phyloP scores from a whole-genome alignment of 208 protist genomes.

The Crithidia acanthocephali region DNA sequence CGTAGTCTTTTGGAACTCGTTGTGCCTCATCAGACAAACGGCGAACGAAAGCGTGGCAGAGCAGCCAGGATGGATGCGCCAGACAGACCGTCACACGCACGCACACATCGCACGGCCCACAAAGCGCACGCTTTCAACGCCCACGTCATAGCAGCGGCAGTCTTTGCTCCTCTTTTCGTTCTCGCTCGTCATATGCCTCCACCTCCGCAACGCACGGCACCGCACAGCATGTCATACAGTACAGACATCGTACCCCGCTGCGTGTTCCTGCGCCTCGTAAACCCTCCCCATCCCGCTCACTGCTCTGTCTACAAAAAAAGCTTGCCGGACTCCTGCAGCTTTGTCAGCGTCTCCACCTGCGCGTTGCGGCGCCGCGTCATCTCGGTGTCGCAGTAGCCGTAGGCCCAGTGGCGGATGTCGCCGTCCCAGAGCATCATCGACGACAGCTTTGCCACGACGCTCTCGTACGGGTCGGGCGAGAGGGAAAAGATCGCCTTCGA shows the following conservation, averaged over 20 bases:
- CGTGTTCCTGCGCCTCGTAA: not conserved
- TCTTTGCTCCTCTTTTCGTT: too few species aligned
- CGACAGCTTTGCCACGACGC: conserved; percentile 78
- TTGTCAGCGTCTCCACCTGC: conserved; percentile 55
- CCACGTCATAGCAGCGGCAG: too few species aligned
- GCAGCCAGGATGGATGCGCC: too few species aligned
- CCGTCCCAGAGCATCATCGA: conserved; percentile 91
- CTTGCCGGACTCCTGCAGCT: conserved; percentile 59
- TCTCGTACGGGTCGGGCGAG: conserved; percentile 86
- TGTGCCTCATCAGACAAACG: too few species aligned
- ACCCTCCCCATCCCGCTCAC: not conserved
- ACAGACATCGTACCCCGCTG: not conserved
- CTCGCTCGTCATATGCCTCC: too few species aligned
- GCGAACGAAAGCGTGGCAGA: too few species aligned
- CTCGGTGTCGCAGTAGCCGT: conserved; percentile 67
- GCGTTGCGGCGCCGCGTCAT: conserved; percentile 49
- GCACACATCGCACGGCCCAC: too few species aligned
- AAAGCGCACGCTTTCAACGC: too few species aligned
- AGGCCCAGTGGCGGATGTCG: conserved; percentile 60
- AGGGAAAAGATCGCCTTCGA: conserved; percentile 77
- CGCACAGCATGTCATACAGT: not conserved
- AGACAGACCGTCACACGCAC: too few species aligned
- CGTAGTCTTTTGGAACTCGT: too few species aligned
- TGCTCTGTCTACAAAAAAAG: conserved; percentile 53
- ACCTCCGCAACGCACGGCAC: too few species aligned